phyloP scores from a whole-genome alignment of 1,284 basidiomycete species.

The Irpex sp. region DNA sequence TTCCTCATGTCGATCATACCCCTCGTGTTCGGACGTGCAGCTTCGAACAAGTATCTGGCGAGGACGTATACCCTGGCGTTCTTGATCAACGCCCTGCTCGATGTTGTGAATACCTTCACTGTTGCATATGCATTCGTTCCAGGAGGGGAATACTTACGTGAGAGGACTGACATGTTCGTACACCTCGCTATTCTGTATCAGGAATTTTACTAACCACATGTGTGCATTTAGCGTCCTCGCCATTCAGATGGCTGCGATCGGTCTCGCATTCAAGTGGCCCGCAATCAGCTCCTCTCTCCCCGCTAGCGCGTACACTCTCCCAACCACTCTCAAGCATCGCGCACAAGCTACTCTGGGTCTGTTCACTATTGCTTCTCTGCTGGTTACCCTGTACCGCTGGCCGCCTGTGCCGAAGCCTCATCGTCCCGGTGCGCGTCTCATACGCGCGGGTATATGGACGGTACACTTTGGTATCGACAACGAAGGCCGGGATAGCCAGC shows the following conservation, averaged over 20 bases:
- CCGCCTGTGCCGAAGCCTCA: constrained; percentile 53
- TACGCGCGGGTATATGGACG: constrained; percentile 93
- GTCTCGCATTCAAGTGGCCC: constrained; percentile 44
- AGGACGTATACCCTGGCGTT: constrained; percentile 55
- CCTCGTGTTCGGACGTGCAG: constrained; percentile 41
- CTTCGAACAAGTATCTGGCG: constrained; percentile 37
- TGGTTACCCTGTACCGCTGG: constrained; percentile 50
- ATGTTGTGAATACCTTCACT: constrained; percentile 68
- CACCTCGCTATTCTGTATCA: not conserved
- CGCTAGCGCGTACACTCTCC: constrained; percentile 33
- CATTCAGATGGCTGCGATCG: constrained; percentile 46
- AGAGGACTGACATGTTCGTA: constrained; percentile 71
- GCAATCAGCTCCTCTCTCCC: constrained; percentile 28
- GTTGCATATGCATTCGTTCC: constrained; percentile 96
- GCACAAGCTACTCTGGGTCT: constrained; percentile 33
- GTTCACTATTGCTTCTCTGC: constrained; percentile 46
- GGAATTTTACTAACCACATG: not conserved
- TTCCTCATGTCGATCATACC: constrained; percentile 70
- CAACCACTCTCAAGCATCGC: constrained; percentile 36
- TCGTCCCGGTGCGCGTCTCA: constrained; percentile 62
- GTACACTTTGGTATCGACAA: constrained; percentile 89
- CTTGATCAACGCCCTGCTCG: constrained; percentile 62
- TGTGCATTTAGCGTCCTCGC: constrained; percentile 43
- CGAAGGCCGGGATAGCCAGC: constrained; percentile 79
- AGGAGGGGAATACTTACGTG: constrained; percentile 75